Evolutionary conservation across 805 yeast species (phyloP).

Genomic region (Kodamaea restingae): DNA sequence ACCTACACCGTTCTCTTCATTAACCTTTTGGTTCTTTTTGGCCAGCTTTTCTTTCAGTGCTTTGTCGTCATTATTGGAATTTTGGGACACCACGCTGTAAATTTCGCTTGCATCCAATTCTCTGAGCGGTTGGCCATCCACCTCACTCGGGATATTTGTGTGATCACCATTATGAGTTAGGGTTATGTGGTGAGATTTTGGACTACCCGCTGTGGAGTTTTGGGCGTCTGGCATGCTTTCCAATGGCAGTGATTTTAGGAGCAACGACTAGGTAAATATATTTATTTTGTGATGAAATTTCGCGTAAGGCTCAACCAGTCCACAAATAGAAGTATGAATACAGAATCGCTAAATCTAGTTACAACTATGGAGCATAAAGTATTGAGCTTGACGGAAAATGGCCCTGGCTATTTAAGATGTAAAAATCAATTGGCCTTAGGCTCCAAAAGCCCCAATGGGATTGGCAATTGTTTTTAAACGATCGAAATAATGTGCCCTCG

Average conservation of each 20-base stretch:
- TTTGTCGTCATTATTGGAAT: conserved; percentile 3
- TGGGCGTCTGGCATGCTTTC: conserved; percentile 1
- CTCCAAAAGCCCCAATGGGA: no score
- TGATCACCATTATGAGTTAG: not conserved
- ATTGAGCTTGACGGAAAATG: no score
- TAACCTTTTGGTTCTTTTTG: not conserved
- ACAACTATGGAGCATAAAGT: no score
- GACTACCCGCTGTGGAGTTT: not conserved
- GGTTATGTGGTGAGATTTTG: not conserved
- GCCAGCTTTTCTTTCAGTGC: not conserved
- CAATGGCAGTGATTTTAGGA: not conserved
- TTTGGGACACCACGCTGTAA: conserved; percentile 9
- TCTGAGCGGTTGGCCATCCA: conserved; percentile 3
- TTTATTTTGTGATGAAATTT: not conserved
- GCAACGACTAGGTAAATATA: not conserved
- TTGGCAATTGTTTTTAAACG: no score
- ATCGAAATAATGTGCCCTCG: no score
- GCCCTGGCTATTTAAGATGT: no score
- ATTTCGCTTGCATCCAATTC: conserved; percentile 11
- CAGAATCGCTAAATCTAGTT: no score
- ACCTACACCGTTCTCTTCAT: conserved; percentile 6
- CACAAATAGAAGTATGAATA: no score
- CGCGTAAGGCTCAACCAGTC: not conserved
- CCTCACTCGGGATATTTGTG: not conserved
- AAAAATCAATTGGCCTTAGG: no score